Base-by-base conservation (phyloP, 148 eudicot species). In the Rhododendron kiyosumense region DNA sequence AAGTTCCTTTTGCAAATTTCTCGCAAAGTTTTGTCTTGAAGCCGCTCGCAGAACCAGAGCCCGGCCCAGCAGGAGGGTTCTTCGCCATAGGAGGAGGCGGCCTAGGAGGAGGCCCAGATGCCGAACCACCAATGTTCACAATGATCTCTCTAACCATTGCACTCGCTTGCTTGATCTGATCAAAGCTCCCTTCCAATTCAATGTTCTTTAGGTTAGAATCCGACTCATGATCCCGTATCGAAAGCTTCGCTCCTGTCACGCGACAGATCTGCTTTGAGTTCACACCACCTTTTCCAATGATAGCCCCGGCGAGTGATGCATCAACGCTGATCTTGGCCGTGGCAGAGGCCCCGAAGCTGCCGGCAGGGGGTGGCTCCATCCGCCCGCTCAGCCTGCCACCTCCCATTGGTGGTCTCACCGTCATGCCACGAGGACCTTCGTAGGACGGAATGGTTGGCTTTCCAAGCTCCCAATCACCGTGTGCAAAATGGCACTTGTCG, bases 121-220 rank as follows among this genome's bases (percentile, higher is more conserved):
- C 89, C 1, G 93, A 86, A 74, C 93, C 88, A 54, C 93, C 88
- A 48, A 94, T 76, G 74, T 86, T 96, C 76, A 83, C 79, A 43
- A 94, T 92, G n/a, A 95, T 92, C 87, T 96, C 99, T 36, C 91
- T 89, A n/a, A 96, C 99, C 97, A 94, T 94, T n/a, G 89, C 84
- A 83, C 94, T 93, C 1, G 99, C 98, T 51, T 92, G 92, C 85
- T 92, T 87, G 84, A 96, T 95, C 85, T 96, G 99, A 87, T 95
- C 99, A 88, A 96, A 94, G 0, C 93, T 88, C 5, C 99, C 99
- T 85, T 96, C 96, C 7, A 96, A 95, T 82, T 94, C 97, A 83
- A 96, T 92, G 85, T 95, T 95, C 88, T 88, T 92, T 63, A 88
- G 65, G 85, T 91, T 94, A 4, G 97, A 88, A 83, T 96, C 92